Percentiles rank a stretch among this genome's conserved stretches.
Evolutionary conservation across 805 yeast species (phyloP).

Genomic region (Wickerhamiella qilinensis): DNA sequence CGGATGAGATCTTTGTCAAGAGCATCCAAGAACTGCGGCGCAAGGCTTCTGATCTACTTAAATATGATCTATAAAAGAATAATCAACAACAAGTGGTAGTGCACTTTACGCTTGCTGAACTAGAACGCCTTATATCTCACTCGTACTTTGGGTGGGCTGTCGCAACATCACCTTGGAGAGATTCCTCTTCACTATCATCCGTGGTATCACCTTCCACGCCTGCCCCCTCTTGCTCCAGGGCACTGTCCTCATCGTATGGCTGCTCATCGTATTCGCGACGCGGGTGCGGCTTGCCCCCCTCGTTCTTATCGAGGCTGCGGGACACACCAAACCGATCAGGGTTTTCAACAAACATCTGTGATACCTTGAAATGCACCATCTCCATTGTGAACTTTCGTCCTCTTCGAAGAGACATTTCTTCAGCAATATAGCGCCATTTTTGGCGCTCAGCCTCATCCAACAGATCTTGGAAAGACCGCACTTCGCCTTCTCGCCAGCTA

Average conservation of each 20-base stretch:
- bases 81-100: too few relatives aligned
- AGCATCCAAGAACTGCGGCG: constrained; percentile 70
- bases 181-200: too few relatives aligned
- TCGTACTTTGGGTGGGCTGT: too few relatives aligned
- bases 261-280: constrained; percentile 5
- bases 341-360: constrained; percentile 35
- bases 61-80: constrained; percentile 11
- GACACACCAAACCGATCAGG: constrained; percentile 44
- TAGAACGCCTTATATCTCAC: too few relatives aligned
- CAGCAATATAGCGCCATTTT: constrained; percentile 50
- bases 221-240: too few relatives aligned
- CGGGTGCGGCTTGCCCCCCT: constrained; percentile 13
- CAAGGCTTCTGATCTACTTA: constrained; percentile 28
- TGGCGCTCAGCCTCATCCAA: constrained; percentile 56
- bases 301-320: constrained; percentile 7
- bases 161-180: too few relatives aligned
- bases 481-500: constrained; percentile 45
- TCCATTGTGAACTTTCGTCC: constrained; percentile 35
- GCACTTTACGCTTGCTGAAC: too few relatives aligned
- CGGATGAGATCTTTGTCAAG: constrained; percentile 89
- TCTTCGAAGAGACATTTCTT: constrained; percentile 37
- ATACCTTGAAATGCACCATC: constrained; percentile 40
- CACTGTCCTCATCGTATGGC: background rate
- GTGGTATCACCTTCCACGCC: too few relatives aligned
- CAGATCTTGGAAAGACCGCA: constrained; percentile 31